Conservation (phyloP, 192 early-diverging fungal genomes). For the Coemansia guatemalensis region DNA sequence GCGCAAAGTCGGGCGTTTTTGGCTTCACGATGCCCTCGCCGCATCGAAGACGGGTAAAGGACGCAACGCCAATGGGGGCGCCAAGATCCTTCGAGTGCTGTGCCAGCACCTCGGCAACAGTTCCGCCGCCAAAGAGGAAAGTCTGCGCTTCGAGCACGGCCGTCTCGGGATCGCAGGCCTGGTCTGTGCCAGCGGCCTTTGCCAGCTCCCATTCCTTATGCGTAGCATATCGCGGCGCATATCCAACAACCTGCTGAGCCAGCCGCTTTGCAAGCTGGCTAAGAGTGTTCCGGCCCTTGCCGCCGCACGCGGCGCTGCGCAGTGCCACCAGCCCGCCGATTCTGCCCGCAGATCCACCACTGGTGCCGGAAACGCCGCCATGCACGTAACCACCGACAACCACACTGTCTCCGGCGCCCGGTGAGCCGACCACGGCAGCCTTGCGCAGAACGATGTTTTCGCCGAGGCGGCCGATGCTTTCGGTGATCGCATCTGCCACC, state of each 20-base stretch:
- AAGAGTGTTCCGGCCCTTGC: conserved; percentile 36
- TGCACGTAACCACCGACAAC: conserved; percentile 73
- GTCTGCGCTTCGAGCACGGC: conserved; percentile 67
- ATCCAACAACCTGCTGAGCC: conserved; percentile 88
- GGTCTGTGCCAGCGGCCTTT: conserved; percentile 10
- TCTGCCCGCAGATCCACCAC: conserved; percentile 59
- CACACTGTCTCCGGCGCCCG: conserved; percentile 14
- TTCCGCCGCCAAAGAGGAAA: conserved; percentile 75
- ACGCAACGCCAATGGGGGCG: conserved; percentile 59
- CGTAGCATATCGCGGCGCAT: conserved; percentile 60
- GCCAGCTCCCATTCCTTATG: conserved; percentile 50
- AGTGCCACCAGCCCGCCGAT: conserved; percentile 79
- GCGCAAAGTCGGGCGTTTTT: conserved; percentile 69
- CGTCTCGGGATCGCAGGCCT: conserved; percentile 23
- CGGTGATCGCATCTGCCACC: conserved; percentile 65
- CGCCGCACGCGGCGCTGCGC: conserved; percentile 15
- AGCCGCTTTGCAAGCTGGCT: conserved; percentile 66
- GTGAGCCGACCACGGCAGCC: conserved; percentile 35
- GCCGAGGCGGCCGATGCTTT: conserved; percentile 81
- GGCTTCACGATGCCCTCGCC: conserved; percentile 86
- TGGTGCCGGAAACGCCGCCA: conserved; percentile 50
- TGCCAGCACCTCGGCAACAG: conserved; percentile 61
- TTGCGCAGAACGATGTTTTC: conserved; percentile 88
- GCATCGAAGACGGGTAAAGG: conserved; percentile 76
- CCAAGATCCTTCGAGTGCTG: conserved; percentile 47